Base-by-base conservation (phyloP, 2,329 filamentous ascomycete genomes). In the Botrytis paeoniae region DNA sequence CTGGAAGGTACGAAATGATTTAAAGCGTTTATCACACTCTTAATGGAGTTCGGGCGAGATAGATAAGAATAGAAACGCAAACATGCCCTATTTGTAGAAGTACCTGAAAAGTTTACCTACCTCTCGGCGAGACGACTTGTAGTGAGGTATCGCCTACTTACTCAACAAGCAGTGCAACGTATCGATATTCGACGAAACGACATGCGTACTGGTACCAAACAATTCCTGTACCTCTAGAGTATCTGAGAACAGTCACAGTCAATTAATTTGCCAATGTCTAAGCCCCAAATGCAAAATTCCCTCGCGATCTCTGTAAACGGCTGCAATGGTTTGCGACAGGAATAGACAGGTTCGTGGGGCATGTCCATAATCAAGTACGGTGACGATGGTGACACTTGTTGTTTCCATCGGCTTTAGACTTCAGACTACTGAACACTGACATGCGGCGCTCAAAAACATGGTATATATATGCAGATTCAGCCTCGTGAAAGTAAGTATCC, bases 351-450 rank as follows among this genome's bases (percentile, higher is more conserved):
- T 29, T 48, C 25, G 16, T 66, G 14, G 32, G 45, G 64, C 37
- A 66, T 54, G 64, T 66, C 54, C 64, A 66, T 35, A 5, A 66
- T 51, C 16, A 54, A 39, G 45, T 54, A 66, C 25, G 54, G 64
- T 29, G 45, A 66, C 8, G 25, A 54, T 39, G 63, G 43, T 51
- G 43, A 54, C 64, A 66, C 41, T 65, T n/a, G 22, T 54, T 39
- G 14, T 51, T 37, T n/a, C 63, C 63, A 51, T 35, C 32, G 16
- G 25, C 20, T 39, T 45, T 37, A 14, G 64, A 39, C 64, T 54
- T 66, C 22, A 39, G 32, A 66, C 32, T n/a, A 29, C 45, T 39
- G 32, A 66, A 22, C 9, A 22, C 45, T 16, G 45, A 39, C 45
- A 66, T 8, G 64, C 64, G 45, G 64, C 64, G 64, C 64, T 66